These are phyloP conservation scores for Farysia itapuensis DNA, from an alignment of 1,284 basidiomycete species.

Conservation along the genomic window DNA sequence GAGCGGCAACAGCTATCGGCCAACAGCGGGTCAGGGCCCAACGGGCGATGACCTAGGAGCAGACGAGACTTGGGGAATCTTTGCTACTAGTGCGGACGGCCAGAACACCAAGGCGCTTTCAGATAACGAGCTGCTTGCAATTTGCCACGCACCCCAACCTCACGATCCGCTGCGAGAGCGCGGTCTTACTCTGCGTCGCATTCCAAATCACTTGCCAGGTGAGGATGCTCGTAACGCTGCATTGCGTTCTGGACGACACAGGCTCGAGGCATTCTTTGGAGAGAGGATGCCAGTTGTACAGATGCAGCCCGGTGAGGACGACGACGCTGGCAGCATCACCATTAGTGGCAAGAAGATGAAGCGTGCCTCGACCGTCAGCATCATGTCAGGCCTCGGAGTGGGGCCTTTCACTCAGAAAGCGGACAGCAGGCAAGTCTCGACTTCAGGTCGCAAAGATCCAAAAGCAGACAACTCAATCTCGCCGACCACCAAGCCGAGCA, in stretches of 20 bases:
- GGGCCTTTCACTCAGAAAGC: constrained; percentile 13
- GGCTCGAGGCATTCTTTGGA: constrained; percentile 68
- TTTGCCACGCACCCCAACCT: constrained; percentile 80
- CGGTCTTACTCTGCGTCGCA: constrained; percentile 70
- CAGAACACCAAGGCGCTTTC: constrained; percentile 51
- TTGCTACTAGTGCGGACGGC: constrained; percentile 47
- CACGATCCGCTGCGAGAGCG: constrained; percentile 76
- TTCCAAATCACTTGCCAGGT: constrained; percentile 35
- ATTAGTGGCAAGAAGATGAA: constrained; percentile 71
- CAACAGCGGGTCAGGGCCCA: constrained; percentile 46
- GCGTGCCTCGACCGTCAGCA: constrained; percentile 87
- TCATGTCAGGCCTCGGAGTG: constrained; percentile 79
- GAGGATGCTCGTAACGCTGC: constrained; percentile 29
- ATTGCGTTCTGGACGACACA: constrained; percentile 40
- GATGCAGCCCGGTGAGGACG: constrained; percentile 43
- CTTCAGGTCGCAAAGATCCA: constrained; percentile 4
- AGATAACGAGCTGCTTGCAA: constrained; percentile 71
- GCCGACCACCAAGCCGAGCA: constrained; percentile 53
- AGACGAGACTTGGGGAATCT: constrained; percentile 50
- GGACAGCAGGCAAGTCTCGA: constrained; percentile 1
- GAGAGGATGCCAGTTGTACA: constrained; percentile 60
- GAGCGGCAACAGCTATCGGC: constrained; percentile 43
- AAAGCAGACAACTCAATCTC: constrained; percentile 14
- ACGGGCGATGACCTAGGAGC: constrained; percentile 30
- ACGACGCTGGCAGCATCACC: constrained; percentile 35